Percentiles rank a stretch among this genome's conserved stretches.
Evolutionary conservation across 225 moss, liverwort and hornwort species (phyloP).

Genomic region (Sphagnum tenellum): DNA sequence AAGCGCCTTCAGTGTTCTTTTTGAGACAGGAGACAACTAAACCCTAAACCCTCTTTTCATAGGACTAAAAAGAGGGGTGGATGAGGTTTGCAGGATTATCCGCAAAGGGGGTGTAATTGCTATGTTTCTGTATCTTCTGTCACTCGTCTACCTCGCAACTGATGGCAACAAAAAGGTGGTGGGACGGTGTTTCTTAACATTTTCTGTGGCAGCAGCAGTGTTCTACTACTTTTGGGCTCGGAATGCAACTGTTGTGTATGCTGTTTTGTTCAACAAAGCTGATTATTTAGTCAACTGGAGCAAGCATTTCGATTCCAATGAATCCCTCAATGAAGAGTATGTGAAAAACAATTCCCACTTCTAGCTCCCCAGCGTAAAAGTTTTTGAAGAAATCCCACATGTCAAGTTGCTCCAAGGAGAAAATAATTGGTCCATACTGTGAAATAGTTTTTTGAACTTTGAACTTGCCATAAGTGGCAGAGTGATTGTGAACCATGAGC

Average conservation of each 20-base stretch:
- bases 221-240: conserved; percentile 56
- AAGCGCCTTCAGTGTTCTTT: no score
- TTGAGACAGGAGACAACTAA: no score
- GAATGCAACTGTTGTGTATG: conserved; percentile 32
- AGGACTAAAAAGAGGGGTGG: not conserved
- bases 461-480: no score
- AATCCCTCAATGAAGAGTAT: conserved; percentile 2
- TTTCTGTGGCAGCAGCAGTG: conserved; percentile 37
- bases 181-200: conserved; percentile 42
- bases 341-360: not conserved
- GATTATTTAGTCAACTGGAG: conserved; percentile 17
- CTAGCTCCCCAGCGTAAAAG: not conserved
- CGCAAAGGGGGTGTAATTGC: conserved; percentile 47
- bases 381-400: not conserved
- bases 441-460: not conserved
- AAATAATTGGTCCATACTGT: not conserved
- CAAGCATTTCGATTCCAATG: not conserved
- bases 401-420: not conserved
- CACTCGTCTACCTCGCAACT: conserved; percentile 34
- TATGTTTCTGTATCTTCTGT: conserved; percentile 33
- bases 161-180: conserved; percentile 33
- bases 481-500: no score
- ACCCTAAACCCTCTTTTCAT: no score
- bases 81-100: conserved; percentile 30
- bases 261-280: conserved; percentile 26